phyloP scores from a whole-genome alignment of 768 basidiomycete species.

The Daedaleopsis sinensis region DNA sequence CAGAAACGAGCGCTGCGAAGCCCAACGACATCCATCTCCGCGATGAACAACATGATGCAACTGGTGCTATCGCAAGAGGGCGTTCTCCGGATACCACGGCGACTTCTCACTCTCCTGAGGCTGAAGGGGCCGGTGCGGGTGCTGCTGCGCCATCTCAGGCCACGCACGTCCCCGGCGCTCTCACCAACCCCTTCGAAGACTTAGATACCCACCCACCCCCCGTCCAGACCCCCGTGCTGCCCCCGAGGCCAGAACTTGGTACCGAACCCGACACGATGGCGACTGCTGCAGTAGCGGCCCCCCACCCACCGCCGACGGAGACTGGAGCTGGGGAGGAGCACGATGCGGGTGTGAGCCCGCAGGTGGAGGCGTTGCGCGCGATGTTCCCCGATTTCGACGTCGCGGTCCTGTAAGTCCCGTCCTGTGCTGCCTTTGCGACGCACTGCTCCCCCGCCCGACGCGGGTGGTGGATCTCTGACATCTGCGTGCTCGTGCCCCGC shows the following conservation, averaged over 20 bases:
- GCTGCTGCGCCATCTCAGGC: background rate
- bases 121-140: too few species aligned
- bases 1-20: slow-evolving; percentile 6
- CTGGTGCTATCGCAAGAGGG: background rate
- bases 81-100: background rate
- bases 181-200: slow-evolving; percentile 2
- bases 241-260: slow-evolving; percentile 15
- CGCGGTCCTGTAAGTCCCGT: slow-evolving; percentile 56
- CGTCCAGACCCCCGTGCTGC: slow-evolving; percentile 19
- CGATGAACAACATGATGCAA: background rate
- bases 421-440: background rate
- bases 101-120: slow-evolving; percentile 2
- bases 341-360: slow-evolving; percentile 39
- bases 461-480: slow-evolving; percentile 1
- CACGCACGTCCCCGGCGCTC: slow-evolving; percentile 2
- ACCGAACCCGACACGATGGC: slow-evolving; percentile 2
- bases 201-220: background rate
- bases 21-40: slow-evolving; percentile 4
- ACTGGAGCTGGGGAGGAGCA: slow-evolving; percentile 8
- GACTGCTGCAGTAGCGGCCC: background rate
- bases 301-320: background rate
- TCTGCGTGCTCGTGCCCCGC: background rate
- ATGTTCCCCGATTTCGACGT: slow-evolving; percentile 87
- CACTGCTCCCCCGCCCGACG: background rate
- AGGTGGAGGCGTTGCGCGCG: slow-evolving; percentile 55